Evolutionary conservation across 164 flowering plant genomes (phyloP), one percentile per base, ranked within the genome.

Genomic region (Berberis thunbergii): DNA sequence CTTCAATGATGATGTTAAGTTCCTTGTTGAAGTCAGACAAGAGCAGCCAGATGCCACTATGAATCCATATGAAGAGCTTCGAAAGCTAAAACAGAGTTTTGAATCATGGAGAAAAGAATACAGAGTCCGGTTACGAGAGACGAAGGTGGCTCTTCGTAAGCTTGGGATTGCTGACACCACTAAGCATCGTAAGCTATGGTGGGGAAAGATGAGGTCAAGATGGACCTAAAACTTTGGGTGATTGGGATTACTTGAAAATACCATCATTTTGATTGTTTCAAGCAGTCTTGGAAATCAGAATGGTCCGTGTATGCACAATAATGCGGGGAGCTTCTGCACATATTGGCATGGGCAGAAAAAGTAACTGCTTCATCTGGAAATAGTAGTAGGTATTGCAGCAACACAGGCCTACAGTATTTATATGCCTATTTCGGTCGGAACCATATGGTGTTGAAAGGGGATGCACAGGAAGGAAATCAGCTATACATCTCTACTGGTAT

Each of bases 21-120:
- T 83, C 63, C 69, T 93, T 8, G 64, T 66, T 5, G 86, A 83
- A 54, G 75, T 75, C 40, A 86, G 73, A 67, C 60, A 81, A 11
- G 81, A 73, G 53, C 78, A 72, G 9, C 43, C 74, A 6, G 63
- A 64, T 62, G 71, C 81, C 26, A 55, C 49, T 6, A 45, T 8
- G 43, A 71, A 80, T 65, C 77, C 90, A 49, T 79, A 65, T 2
- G 88, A 77, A 11, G 91, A 93, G 74, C 77, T 85, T 7, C 73
- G 81, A 62, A 85, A 75, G 60, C 77, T 94, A 63, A 90, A 87
- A 63, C 58, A 54, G 3, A 78, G 82, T 62, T 88, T 94, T 63
- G 76, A 76, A 64, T 41, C 76, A 11, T 94, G 98, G 98, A 90
- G 87, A 80, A 87, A 84, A 75, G 97, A 90, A 2, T 94, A 75